Conservation (phyloP, 306 rosid genomes). For the Gillenia trifoliata region DNA sequence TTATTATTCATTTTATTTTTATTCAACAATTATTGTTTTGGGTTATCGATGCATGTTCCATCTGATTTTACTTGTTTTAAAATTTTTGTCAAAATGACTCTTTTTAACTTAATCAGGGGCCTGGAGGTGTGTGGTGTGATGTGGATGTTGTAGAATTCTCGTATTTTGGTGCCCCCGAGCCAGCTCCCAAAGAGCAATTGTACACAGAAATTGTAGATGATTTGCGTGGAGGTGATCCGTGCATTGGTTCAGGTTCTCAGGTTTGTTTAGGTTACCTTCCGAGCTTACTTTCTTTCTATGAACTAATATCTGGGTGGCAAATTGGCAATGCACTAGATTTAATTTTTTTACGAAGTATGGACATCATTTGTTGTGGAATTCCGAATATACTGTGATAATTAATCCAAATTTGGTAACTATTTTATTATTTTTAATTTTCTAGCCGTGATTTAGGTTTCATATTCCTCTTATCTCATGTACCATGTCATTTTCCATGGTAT, state of each 20-base stretch:
- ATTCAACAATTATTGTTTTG: background rate
- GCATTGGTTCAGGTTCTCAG: slow-evolving; percentile 98
- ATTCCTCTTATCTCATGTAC: background rate
- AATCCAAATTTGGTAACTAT: background rate
- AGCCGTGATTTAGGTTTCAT: background rate
- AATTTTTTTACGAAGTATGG: background rate
- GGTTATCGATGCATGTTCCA: background rate
- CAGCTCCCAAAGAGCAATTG: slow-evolving; percentile 89
- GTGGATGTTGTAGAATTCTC: slow-evolving; percentile 99
- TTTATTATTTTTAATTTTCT: background rate
- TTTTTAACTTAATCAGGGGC: slow-evolving; percentile 59
- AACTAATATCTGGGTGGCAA: background rate
- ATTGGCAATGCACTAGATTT: background rate
- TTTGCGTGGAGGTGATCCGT: slow-evolving; percentile 88
- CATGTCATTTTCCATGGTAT: background rate
- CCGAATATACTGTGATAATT: background rate
- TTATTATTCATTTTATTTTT: background rate
- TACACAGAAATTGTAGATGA: slow-evolving; percentile 92
- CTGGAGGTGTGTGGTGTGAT: slow-evolving; percentile 99
- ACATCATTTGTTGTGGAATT: background rate
- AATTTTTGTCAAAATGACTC: background rate
- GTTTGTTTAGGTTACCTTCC: slow-evolving; percentile 36
- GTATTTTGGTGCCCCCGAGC: slow-evolving; percentile 98
- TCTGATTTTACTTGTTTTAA: background rate
- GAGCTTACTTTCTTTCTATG: background rate